Conservation (phyloP, 2,329 filamentous ascomycete genomes). For the Hymenoscyphus occultus region DNA sequence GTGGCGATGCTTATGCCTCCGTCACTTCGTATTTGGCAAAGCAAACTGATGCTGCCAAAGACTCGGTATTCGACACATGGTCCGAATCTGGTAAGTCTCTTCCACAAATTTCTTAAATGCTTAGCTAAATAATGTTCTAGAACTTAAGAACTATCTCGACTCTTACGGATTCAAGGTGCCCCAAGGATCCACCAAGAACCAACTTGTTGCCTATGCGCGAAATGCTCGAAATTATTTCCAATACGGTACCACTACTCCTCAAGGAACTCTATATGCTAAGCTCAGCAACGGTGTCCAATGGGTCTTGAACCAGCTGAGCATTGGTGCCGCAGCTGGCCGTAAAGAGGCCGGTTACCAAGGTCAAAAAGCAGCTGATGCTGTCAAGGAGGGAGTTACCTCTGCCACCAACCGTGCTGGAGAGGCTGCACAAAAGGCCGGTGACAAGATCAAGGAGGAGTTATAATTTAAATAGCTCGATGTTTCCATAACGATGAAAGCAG, state of each 20-base stretch:
- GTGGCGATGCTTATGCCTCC: slow-evolving; percentile 59
- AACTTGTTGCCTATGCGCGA: slow-evolving; percentile 68
- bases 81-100: slow-evolving; percentile 44
- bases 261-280: slow-evolving; percentile 64
- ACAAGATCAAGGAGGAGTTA: slow-evolving; percentile 38
- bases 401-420: slow-evolving; percentile 38
- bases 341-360: slow-evolving; percentile 41
- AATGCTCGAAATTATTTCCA: slow-evolving; percentile 74
- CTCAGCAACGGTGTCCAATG: slow-evolving; percentile 47
- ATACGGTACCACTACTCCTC: slow-evolving; percentile 67
- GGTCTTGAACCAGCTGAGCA: slow-evolving; percentile 47
- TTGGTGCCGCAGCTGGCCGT: slow-evolving; percentile 46
- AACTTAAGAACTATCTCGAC: slow-evolving; percentile 77
- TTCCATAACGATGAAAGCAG: background rate
- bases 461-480: slow-evolving; percentile 18
- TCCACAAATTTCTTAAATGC: background rate
- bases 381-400: slow-evolving; percentile 36
- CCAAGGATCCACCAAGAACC: slow-evolving; percentile 46
- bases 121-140: slow-evolving; percentile 34
- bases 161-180: slow-evolving; percentile 61
- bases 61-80: slow-evolving; percentile 69
- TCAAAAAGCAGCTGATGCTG: slow-evolving; percentile 45
- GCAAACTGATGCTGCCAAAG: slow-evolving; percentile 63
- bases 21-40: slow-evolving; percentile 68
- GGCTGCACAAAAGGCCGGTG: slow-evolving; percentile 36